Conservation (phyloP, 2,329 filamentous ascomycete genomes). For the Cryphonectria radicalis region DNA sequence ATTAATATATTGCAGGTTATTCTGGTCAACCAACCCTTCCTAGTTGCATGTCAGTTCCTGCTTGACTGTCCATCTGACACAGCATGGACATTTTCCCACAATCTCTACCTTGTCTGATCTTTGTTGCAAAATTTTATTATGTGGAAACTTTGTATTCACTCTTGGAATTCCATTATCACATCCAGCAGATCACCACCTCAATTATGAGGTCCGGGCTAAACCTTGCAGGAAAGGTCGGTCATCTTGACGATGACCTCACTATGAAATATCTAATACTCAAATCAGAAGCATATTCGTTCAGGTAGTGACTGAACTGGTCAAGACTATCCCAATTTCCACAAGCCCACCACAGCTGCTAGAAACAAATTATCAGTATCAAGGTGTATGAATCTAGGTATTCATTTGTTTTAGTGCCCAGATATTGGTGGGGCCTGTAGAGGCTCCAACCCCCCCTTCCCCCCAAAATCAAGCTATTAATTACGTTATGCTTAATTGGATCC, state of each 20-base stretch:
- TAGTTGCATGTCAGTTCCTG: neutral
- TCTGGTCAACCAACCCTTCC: neutral
- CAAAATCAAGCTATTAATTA: neutral
- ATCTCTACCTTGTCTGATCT: too few species aligned
- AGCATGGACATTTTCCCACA: too few species aligned
- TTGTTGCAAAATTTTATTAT: too few species aligned
- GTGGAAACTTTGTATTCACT: too few species aligned
- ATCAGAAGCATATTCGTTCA: neutral
- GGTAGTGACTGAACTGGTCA: neutral
- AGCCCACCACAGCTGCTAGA: neutral
- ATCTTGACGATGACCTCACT: neutral
- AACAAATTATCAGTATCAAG: neutral
- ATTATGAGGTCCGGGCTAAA: neutral
- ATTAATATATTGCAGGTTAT: too few species aligned
- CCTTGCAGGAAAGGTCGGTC: neutral
- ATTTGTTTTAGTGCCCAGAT: neutral
- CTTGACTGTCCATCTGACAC: neutral
- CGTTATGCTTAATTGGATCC: neutral
- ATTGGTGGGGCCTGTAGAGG: neutral
- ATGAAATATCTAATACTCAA: neutral
- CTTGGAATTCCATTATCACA: neutral
- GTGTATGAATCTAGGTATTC: neutral
- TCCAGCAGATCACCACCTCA: neutral
- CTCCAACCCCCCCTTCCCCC: neutral
- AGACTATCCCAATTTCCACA: neutral